Evolutionary conservation across 1,139 yeast species (phyloP), one percentile per base, ranked within the genome.

Genomic region (Pichiaceae sp.): DNA sequence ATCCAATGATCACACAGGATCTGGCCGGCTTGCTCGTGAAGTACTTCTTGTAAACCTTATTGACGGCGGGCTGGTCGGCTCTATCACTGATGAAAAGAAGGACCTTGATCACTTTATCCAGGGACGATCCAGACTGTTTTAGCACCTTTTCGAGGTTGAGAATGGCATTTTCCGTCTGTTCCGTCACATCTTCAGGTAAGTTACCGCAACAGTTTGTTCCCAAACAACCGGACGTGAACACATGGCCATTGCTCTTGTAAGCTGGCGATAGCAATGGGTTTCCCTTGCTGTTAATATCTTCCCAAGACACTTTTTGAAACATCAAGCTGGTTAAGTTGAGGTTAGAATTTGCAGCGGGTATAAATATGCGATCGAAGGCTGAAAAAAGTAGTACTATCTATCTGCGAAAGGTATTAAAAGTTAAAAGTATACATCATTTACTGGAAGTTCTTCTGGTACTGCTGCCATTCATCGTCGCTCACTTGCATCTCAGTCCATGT

Each of bases 21-120:
- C 78, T 62, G 21, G 73, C 71, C 12, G 78, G 78, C 48, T 63
- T 62, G 40, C 62, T 63, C 4, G 61, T 57, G 53, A 72, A 71
- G 52, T 65, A 59, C 43, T 63, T 56, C 18, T 59, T 63, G 51
- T 72, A 72, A 29, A 72, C 62, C 39, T 60, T 54, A 53, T 71
- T 72, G 51, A 72, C 62, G 17, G 52, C 56, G 23, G 64, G 54
- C 26, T 69, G 63, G 52, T 70, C 65, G 34, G 56, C 58, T 37
- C 65, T 61, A 47, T 70, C 64, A 30, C 66, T 59, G 36, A 72
- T 63, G 53, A 70, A 71, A 48, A 71, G 60, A 44, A 68, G 54
- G 4, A 70, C 75, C 55, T 72, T 72, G 54, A 72, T 52, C 9
- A 65, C 74, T 43, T 64, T 62, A 42, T 66, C 71, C 29, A 68